Percentiles rank a stretch among this genome's conserved stretches.
Evolutionary conservation across 2,329 filamentous ascomycete genomes (phyloP).

Genomic region (Parasarocladium wereldwijsianum): DNA sequence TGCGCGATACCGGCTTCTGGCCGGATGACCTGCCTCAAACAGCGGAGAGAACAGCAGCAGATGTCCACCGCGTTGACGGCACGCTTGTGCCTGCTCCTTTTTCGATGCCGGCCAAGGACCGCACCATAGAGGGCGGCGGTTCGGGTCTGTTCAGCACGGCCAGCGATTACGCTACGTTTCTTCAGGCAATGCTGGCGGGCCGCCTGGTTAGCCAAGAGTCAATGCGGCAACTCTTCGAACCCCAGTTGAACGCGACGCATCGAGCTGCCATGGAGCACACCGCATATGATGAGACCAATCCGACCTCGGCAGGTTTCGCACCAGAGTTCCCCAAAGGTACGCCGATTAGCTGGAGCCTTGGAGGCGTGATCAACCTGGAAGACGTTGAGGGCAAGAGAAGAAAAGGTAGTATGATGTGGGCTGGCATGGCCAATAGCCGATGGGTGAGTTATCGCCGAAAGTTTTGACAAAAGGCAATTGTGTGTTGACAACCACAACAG

Average conservation of each 20-base stretch:
- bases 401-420: slow-evolving; percentile 28
- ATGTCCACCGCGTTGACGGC: slow-evolving; percentile 9
- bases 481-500: slow-evolving; percentile 7
- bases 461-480: no score
- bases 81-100: slow-evolving; percentile 9
- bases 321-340: slow-evolving; percentile 20
- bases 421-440: slow-evolving; percentile 24
- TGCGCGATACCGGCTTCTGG: slow-evolving; percentile 22
- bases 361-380: slow-evolving; percentile 23
- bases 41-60: slow-evolving; percentile 9
- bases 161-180: slow-evolving; percentile 21
- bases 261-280: slow-evolving; percentile 8
- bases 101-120: slow-evolving; percentile 14
- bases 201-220: slow-evolving; percentile 16
- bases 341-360: slow-evolving; percentile 22
- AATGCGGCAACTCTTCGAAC: slow-evolving; percentile 20
- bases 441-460: slow-evolving; percentile 21
- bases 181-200: slow-evolving; percentile 18
- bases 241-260: slow-evolving; percentile 22
- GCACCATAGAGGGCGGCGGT: slow-evolving; percentile 25
- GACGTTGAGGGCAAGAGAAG: slow-evolving; percentile 23
- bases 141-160: slow-evolving; percentile 27
- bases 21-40: slow-evolving; percentile 14
- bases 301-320: slow-evolving; percentile 12
- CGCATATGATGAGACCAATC: slow-evolving; percentile 9